Evolutionary conservation across 768 basidiomycete genomes (phyloP).

Genomic region (Trametes elegans): DNA sequence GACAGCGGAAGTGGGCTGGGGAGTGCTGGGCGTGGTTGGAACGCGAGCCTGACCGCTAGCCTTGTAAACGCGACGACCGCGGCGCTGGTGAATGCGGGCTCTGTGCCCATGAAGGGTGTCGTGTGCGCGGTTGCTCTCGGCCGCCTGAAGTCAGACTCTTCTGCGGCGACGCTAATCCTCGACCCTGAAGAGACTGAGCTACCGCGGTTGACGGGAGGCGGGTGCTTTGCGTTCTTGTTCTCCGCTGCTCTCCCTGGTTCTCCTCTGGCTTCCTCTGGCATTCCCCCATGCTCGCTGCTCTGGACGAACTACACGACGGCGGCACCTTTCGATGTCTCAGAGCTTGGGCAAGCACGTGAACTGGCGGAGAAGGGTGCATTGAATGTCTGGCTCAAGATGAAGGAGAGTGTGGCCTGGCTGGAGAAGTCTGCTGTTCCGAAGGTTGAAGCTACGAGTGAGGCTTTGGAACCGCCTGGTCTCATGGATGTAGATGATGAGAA

Average conservation of each 20-base stretch:
- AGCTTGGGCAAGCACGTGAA: slow-evolving; percentile 41
- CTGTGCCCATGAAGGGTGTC: slow-evolving; percentile 73
- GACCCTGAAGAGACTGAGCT: slow-evolving; percentile 52
- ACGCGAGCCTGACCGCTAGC: slow-evolving; percentile 52
- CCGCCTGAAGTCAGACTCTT: slow-evolving; percentile 22
- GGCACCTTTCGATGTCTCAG: slow-evolving; percentile 42
- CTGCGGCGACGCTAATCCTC: slow-evolving; percentile 38
- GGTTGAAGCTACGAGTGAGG: slow-evolving; percentile 5
- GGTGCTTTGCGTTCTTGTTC: slow-evolving; percentile 71
- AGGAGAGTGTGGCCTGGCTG: slow-evolving; percentile 35
- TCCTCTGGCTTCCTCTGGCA: slow-evolving; percentile 9
- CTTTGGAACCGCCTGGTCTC: slow-evolving; percentile 1
- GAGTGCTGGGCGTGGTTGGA: slow-evolving; percentile 29
- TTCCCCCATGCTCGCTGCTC: slow-evolving; percentile 27
- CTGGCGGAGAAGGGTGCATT: slow-evolving; percentile 47
- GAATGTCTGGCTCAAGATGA: slow-evolving; percentile 48
- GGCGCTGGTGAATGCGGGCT: slow-evolving; percentile 66
- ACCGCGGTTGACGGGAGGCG: slow-evolving; percentile 38
- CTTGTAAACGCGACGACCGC: slow-evolving; percentile 70
- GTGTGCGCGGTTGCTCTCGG: slow-evolving; percentile 67
- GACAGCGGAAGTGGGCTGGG: slow-evolving; percentile 25
- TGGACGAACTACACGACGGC: slow-evolving; percentile 57
- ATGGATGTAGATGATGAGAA: slow-evolving; percentile 36
- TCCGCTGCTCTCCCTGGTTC: slow-evolving; percentile 32
- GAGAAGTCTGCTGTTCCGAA: slow-evolving; percentile 9